Conservation (phyloP, 805 yeast species). For the Priceomyces haplophilus region DNA sequence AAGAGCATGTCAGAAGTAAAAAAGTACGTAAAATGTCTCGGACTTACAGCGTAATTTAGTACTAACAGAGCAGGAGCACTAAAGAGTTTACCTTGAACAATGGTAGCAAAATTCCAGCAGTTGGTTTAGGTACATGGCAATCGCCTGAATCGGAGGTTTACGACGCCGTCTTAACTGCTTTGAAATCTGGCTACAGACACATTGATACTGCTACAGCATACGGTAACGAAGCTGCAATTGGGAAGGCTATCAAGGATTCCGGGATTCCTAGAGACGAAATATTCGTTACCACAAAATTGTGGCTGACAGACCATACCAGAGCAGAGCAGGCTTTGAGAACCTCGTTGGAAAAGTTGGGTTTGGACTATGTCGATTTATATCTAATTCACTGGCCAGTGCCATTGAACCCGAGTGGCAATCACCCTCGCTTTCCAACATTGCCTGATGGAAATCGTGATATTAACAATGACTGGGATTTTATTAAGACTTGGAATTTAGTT, state of each 20-base stretch:
- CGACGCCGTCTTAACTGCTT: constrained; percentile 55
- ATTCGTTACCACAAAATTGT: constrained; percentile 70
- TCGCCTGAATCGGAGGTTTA: constrained; percentile 53
- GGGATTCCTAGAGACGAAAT: constrained; percentile 64
- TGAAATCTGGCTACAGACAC: constrained; percentile 66
- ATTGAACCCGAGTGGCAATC: constrained; percentile 39
- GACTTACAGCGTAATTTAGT: too few species aligned
- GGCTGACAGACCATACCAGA: constrained; percentile 52
- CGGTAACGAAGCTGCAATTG: constrained; percentile 64
- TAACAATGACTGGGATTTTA: constrained; percentile 35
- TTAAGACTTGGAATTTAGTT: constrained; percentile 54
- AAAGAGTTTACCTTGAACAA: constrained; percentile 39
- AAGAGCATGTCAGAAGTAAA: too few species aligned
- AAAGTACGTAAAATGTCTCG: too few species aligned
- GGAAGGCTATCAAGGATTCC: constrained; percentile 44
- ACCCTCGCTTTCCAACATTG: constrained; percentile 30
- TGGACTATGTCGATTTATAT: constrained; percentile 76
- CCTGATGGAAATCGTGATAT: constrained; percentile 36
- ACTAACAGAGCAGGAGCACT: too few species aligned
- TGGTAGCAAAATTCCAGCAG: constrained; percentile 57
- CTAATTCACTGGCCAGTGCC: constrained; percentile 77
- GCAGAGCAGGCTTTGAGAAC: constrained; percentile 53
- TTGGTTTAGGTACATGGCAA: constrained; percentile 74
- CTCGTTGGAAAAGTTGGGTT: constrained; percentile 59
- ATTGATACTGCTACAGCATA: constrained; percentile 75